phyloP scores from a whole-genome alignment of 164 flowering plant species.

The Magnolia officinalis region DNA sequence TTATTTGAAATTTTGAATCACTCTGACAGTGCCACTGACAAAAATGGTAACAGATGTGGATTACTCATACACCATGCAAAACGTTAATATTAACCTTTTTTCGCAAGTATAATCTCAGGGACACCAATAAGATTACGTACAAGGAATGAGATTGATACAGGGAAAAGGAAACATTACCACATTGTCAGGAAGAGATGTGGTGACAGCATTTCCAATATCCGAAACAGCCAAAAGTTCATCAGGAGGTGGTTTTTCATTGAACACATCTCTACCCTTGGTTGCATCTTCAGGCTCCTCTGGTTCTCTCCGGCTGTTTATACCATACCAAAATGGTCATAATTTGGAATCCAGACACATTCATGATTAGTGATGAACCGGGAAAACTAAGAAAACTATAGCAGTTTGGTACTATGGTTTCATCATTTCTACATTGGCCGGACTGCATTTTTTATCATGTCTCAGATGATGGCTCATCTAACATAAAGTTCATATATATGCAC shows the following conservation, averaged over 20 bases:
- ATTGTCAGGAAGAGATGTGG: constrained; percentile 96
- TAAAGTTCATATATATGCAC: too few species aligned
- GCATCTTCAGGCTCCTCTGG: constrained; percentile 99
- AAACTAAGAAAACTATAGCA: neutral
- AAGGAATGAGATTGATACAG: neutral
- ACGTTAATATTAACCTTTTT: neutral
- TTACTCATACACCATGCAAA: neutral
- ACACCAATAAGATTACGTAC: neutral
- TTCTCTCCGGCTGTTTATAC: constrained; percentile 63
- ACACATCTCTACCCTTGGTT: constrained; percentile 96
- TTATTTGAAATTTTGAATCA: neutral
- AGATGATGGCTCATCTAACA: too few species aligned
- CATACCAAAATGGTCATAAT: neutral
- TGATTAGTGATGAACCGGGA: neutral
- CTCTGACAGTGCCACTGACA: neutral
- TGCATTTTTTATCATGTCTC: too few species aligned
- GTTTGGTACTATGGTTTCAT: too few species aligned
- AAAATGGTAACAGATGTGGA: neutral
- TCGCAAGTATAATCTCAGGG: neutral
- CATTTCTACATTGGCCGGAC: too few species aligned
- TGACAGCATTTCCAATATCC: constrained; percentile 80
- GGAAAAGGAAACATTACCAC: constrained; percentile 55
- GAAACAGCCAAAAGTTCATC: constrained; percentile 95
- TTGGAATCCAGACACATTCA: neutral
- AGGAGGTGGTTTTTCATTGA: constrained; percentile 97